Evolutionary conservation across 805 yeast genomes (phyloP), one percentile per base, ranked within the genome.

Genomic region (Candida ovalis): DNA sequence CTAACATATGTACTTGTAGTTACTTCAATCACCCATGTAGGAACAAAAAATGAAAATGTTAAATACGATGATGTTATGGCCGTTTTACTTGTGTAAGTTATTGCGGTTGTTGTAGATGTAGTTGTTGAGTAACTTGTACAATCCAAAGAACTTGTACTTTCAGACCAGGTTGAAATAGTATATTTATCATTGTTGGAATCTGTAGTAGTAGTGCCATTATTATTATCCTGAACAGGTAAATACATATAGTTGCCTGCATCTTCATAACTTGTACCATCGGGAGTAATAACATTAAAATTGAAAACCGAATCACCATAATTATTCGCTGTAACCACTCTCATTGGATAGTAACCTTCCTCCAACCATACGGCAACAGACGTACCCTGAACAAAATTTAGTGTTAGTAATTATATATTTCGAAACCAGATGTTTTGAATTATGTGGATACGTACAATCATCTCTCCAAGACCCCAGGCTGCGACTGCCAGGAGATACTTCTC

Each of bases 291-390:
- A 7, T 52, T 38, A 18, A 59, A 48, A 10, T 46, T 47, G 23
- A 57, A 42, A n/a, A 50, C 46, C 25, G 55, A 59, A 8, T 46
- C 44, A 44, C 48, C 51, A 18, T 46, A 47, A 35, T 51, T 48
- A 43, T 66, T 64, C n/a, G 54, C 49, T 30, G 46, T 60, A 13
- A 60, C 56, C 19, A 64, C 46, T 47, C 64, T 58, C 3, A 63
- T 44, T 12, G 71, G 71, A 47, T 66, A 67, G 46, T 56, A 60
- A n/a, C 69, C 69, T 13, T 4, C 43, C 3, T 42, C 43, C 13
- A 46, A 23, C 36, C 41, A 42, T 17, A 39, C 32, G 2, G 42
- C 21, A 21, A 35, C n/a, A 10, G 17, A 10, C 6, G 40, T 42
- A 38, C 25, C 7, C 45, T 46, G 24, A 12, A 30, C 2, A 30